phyloP scores from a whole-genome alignment of 164 flowering plant species.

The Liriodendron chinense region DNA sequence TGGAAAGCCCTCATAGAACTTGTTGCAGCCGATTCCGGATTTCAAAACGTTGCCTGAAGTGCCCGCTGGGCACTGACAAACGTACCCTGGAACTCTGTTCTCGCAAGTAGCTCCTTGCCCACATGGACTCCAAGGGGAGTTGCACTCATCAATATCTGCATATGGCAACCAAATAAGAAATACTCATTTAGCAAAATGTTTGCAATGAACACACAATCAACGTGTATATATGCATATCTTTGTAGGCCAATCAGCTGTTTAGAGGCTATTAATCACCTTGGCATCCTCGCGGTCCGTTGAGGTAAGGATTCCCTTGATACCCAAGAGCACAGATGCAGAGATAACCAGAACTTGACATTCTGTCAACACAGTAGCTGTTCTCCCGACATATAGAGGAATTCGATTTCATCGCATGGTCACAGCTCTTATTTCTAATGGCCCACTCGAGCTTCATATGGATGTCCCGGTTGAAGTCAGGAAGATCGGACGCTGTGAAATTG shows the following conservation, averaged over 20 bases:
- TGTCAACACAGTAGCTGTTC: slow-evolving; percentile 26
- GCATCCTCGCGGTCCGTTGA: slow-evolving; percentile 6
- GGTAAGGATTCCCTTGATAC: slow-evolving; percentile 53
- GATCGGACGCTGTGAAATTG: not conserved
- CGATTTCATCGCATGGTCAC: slow-evolving; percentile 3
- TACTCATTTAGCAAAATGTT: not conserved
- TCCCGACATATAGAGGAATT: slow-evolving; percentile 22
- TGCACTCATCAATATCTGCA: slow-evolving; percentile 4
- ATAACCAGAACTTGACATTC: slow-evolving; percentile 31
- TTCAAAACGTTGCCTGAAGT: not conserved
- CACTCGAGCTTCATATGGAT: slow-evolving; percentile 36
- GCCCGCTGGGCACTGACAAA: not conserved
- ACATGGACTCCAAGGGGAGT: not conserved
- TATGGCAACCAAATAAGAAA: too few species aligned
- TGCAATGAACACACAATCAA: too few species aligned
- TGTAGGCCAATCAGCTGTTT: too few species aligned
- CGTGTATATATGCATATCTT: too few species aligned
- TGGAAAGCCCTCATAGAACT: too few species aligned
- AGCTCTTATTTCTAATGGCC: slow-evolving; percentile 34
- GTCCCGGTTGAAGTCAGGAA: not conserved
- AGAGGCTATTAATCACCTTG: not conserved
- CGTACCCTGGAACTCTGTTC: slow-evolving; percentile 1
- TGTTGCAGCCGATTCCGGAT: not conserved
- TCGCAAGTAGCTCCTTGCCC: not conserved
- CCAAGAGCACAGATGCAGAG: slow-evolving; percentile 44